Evolutionary conservation across 345 rosid species (phyloP), one percentile per base, ranked within the genome.

Genomic region (Brassica juncea): DNA sequence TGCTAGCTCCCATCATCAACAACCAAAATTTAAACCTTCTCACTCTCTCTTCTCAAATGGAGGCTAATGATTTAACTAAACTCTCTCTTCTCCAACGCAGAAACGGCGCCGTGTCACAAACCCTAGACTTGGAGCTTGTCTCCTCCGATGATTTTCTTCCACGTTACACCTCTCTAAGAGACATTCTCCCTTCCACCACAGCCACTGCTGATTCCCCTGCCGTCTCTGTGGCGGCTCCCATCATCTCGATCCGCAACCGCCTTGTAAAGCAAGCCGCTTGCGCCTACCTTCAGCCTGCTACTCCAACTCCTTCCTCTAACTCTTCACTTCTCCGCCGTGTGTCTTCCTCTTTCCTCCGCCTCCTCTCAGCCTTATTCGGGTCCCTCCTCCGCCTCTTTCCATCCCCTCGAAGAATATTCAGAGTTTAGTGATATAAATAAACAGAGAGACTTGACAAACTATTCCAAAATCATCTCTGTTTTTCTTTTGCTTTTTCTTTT

Each of bases 211-310:
- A 97, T 8, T 93, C 97, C 57, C 87, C 94, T 54, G 12, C 66
- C 34, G 69, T 25, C 54, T 12, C 83, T 25, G 14, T 74, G 0
- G 62, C 31, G 15, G 85, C 84, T 57, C 72, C 84, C 67, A 27
- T 32, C 66, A 84, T 94, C 59, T 77, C 89, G 27, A 94, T 94
- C 79, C 97, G 99, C 6, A 88, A 92, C 82, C 97, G 86, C 75
- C 87, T 94, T n/a, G 92, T 94, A 1, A 94, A 94, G 84, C 93
- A 91, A 76, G 99, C 99, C 1, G 97, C 97, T 52, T 89, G 94
- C 85, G 91, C 99, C 34, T 94, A 92, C 79, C 98, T 93, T 55
- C 95, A 87, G 76, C 98, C 97, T 68, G 78, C 94, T 66, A 87
- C 89, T 8, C 88, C 92, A 3, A 90, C 75, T 25, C 86, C 91